Evolutionary conservation across 441 rosid genomes (phyloP).

Genomic region (Erysimum pusillum): DNA sequence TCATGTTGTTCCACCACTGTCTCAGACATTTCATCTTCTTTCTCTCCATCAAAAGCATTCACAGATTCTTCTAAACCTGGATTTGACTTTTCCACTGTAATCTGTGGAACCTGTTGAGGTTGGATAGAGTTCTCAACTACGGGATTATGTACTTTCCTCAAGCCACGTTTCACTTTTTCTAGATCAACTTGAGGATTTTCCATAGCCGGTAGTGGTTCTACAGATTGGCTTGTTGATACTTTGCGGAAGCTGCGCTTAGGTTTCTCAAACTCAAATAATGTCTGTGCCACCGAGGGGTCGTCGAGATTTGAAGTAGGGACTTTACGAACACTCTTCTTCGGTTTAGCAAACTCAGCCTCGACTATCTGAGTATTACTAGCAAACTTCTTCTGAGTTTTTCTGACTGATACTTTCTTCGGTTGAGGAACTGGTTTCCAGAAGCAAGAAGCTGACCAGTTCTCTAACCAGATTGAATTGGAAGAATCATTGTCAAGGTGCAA

Average conservation of each 20-base stretch:
- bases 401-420: conserved; percentile 57
- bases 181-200: conserved; percentile 86
- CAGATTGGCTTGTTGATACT: conserved; percentile 61
- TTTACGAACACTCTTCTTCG: conserved; percentile 73
- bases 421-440: conserved; percentile 83
- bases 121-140: conserved; percentile 64
- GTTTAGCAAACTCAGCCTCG: conserved; percentile 71
- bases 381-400: conserved; percentile 64
- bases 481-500: conserved; percentile 66
- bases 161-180: conserved; percentile 86
- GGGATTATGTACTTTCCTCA: conserved; percentile 90
- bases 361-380: no score
- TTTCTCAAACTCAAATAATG: conserved; percentile 71
- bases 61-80: conserved; percentile 56
- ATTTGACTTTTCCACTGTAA: no score
- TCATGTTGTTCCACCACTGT: conserved; percentile 46
- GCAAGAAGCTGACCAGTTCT: conserved; percentile 76
- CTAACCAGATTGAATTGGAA: conserved; percentile 78
- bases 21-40: conserved; percentile 48
- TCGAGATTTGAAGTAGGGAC: conserved; percentile 66
- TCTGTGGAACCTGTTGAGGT: conserved; percentile 64
- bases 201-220: conserved; percentile 56
- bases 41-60: conserved; percentile 54
- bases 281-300: conserved; percentile 47
- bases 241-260: conserved; percentile 74